Conservation (phyloP, 2,329 filamentous ascomycete species). For the Penicillium oxalicum region DNA sequence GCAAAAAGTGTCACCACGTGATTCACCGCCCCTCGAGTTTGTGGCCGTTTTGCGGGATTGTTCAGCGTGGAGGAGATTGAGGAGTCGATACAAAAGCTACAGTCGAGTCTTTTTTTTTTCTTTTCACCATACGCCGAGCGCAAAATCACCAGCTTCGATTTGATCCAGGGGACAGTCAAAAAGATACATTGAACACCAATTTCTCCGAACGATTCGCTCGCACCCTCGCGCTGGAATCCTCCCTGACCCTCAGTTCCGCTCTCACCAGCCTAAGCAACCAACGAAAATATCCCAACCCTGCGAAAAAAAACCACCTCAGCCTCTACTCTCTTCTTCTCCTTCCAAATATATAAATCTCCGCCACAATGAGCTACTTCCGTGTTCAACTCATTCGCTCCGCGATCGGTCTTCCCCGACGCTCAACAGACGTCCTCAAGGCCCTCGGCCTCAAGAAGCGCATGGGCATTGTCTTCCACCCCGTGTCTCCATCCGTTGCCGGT, state of each 20-base stretch:
- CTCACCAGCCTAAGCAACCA: no score
- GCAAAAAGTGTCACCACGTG: slow-evolving; percentile 25
- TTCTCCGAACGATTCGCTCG: not conserved
- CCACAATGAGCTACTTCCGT: slow-evolving; percentile 72
- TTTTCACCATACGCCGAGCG: no score
- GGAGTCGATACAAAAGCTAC: no score
- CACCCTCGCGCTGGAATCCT: no score
- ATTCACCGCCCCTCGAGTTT: slow-evolving; percentile 26
- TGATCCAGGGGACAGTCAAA: no score
- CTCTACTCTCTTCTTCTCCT: not conserved
- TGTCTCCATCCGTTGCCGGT: slow-evolving; percentile 72
- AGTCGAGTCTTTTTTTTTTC: no score
- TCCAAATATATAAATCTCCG: not conserved
- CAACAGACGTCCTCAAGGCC: slow-evolving; percentile 72
- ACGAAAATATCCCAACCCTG: not conserved
- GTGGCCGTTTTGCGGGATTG: slow-evolving; percentile 5
- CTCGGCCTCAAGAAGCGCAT: slow-evolving; percentile 80
- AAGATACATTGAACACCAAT: not conserved
- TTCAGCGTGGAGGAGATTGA: no score
- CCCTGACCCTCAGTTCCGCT: no score
- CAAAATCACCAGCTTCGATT: no score
- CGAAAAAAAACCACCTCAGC: not conserved
- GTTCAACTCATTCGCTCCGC: slow-evolving; percentile 84
- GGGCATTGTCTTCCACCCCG: slow-evolving; percentile 84
- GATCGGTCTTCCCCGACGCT: slow-evolving; percentile 79